Evolutionary conservation across 2,329 filamentous ascomycete genomes (phyloP).

Genomic region (Pseudonectria foliicola): DNA sequence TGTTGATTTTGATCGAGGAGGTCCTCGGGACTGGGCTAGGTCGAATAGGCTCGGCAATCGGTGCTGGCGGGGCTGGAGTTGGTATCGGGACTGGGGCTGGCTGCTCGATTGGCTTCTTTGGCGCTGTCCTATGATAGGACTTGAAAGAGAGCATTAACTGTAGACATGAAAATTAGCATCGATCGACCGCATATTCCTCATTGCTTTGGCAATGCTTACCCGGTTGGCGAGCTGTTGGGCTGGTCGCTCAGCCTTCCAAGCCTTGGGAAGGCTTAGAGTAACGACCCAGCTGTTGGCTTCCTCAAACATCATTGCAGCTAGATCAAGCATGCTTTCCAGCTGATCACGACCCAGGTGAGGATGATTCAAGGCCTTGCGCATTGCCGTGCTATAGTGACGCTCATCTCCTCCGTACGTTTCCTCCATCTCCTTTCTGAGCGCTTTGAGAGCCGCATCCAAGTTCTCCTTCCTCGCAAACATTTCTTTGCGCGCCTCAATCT

Average conservation of each 20-base stretch:
- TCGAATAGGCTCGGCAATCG: slow-evolving; percentile 20
- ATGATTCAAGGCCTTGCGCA: slow-evolving; percentile 37
- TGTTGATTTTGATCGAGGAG: slow-evolving; percentile 35
- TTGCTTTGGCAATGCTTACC: slow-evolving; percentile 20
- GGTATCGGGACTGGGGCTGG: slow-evolving; percentile 11
- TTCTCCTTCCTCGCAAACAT: slow-evolving; percentile 61
- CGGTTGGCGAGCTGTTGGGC: slow-evolving; percentile 28
- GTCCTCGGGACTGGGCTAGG: slow-evolving; percentile 22
- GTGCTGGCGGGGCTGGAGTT: slow-evolving; percentile 4
- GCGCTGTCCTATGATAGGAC: slow-evolving; percentile 30
- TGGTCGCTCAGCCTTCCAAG: slow-evolving; percentile 32
- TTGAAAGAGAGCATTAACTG: slow-evolving; percentile 33
- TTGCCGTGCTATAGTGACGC: slow-evolving; percentile 32
- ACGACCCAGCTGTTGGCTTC: slow-evolving; percentile 36
- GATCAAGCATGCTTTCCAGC: slow-evolving; percentile 34
- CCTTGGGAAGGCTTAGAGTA: slow-evolving; percentile 34
- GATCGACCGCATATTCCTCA: background rate
- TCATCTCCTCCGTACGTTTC: slow-evolving; percentile 33
- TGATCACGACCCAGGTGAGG: slow-evolving; percentile 32
- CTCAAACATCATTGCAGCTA: slow-evolving; percentile 42
- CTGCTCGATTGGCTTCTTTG: slow-evolving; percentile 21
- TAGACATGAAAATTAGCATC: slow-evolving; percentile 12
- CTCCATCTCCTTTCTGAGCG: slow-evolving; percentile 37
- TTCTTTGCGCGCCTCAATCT: slow-evolving; percentile 53
- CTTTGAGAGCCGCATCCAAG: slow-evolving; percentile 45